Evolutionary conservation across 169 alveolate genomes (phyloP).

Genomic region (Perkinsus olseni): DNA sequence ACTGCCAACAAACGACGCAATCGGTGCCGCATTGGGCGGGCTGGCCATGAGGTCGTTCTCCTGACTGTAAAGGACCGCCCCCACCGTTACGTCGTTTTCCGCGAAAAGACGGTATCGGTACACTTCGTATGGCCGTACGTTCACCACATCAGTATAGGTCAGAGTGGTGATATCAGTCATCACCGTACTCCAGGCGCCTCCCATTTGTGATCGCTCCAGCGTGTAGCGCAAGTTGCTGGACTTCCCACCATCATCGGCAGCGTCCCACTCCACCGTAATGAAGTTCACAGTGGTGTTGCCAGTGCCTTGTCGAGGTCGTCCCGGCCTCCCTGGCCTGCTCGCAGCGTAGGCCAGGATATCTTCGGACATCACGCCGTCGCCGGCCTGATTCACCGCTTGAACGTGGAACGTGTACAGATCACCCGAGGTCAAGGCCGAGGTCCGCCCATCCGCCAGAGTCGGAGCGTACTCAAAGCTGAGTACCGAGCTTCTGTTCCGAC

Average conservation of each 20-base stretch:
- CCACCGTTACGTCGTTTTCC: not conserved
- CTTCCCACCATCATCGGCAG: conserved; percentile 20
- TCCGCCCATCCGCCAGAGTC: conserved; percentile 14
- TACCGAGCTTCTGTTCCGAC: conserved; percentile 10
- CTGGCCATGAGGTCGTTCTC: conserved; percentile 21
- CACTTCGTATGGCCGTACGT: not conserved
- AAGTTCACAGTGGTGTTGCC: not conserved
- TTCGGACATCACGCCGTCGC: conserved; percentile 21
- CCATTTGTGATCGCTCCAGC: conserved; percentile 16
- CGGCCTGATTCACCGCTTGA: conserved; percentile 24
- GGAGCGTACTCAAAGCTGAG: conserved; percentile 23
- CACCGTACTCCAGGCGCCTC: conserved; percentile 16
- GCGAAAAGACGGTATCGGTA: conserved; percentile 1
- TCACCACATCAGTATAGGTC: conserved; percentile 15
- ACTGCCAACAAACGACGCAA: conserved; percentile 7
- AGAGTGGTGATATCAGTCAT: conserved; percentile 2
- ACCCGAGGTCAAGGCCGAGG: conserved; percentile 24
- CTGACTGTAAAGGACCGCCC: conserved; percentile 8
- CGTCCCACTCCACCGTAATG: conserved; percentile 19
- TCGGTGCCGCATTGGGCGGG: conserved; percentile 12
- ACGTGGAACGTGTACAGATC: conserved; percentile 23
- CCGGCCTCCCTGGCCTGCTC: conserved; percentile 26
- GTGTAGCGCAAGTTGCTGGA: conserved; percentile 14
- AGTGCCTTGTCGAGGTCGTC: conserved; percentile 16
- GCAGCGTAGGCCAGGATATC: conserved; percentile 19